Base-by-base conservation (phyloP, 2,329 filamentous ascomycete species). In the Sporothrix dimorphospora region DNA sequence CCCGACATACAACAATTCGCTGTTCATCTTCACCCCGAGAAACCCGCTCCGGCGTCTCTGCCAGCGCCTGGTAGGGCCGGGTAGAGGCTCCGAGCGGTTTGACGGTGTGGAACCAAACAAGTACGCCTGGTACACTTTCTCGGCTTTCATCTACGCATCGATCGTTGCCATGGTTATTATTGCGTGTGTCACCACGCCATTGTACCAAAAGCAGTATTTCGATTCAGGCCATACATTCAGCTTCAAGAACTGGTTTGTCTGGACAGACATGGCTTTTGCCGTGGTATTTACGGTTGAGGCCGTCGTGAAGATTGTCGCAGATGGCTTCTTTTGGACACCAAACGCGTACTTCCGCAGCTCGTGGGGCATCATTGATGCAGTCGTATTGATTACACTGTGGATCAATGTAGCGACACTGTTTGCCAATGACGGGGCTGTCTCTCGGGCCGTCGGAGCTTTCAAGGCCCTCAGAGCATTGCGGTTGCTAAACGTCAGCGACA, bases 81-180 rank as follows among this genome's bases (percentile, higher is more conserved):
- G 95, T 16, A 90, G 96, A 74, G 97, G 96, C 7, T 88, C 85
- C 59, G 92, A 97, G 79, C 91, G 96, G 59, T 92, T 97, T 74
- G 93, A 98, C 80, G 96, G 96, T 16, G 89, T 97, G 0, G 90
- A 94, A 73, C 96, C 96, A 0, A 95, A 96, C 76, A 94, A 94
- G 75, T 89, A 92, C 4, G 86, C 96, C 9, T 99, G 96, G 94
- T 98, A 97, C 79, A 85, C 89, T 0, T 97, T 98, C 80, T 98
- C 96, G 0, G 93, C 94, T 3, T 92, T 99, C 77, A 93, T 98
- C 71, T 99, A 99, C 80, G 90, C 92, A 30, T 92, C 93, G 16
- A 98, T 99, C 74, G 93, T 98, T 55, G 93, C 94, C 68, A 99
- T 99, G 97, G 96, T 99, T n/a, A 82, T 98, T 59, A 87, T 99